Evolutionary conservation across 768 basidiomycete species (phyloP), one percentile per base, ranked within the genome.

Genomic region (Scleroderma bovista): DNA sequence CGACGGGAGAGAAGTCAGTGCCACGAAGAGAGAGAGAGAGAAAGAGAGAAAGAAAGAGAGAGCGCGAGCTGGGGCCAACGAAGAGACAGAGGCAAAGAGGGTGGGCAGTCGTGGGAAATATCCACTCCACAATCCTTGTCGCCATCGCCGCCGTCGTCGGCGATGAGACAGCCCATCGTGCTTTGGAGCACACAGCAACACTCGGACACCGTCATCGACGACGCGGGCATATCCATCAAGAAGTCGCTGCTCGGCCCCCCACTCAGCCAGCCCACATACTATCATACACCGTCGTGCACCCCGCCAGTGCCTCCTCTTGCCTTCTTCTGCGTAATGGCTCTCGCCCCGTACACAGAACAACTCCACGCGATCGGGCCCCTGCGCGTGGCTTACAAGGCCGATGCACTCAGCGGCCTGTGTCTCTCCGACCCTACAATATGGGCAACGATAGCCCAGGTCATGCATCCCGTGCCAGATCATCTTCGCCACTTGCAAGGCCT

Each of bases 381-480:
- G 39, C 70, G 74, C 26, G 58, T 80, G 45, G 59, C 48, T 31
- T 77, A 77, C 58, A 56, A 57, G 19, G 65, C 58, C 43, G 66
- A 73, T 47, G 58, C 75, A 41, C 60, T 76, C n/a, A 65, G 62
- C 23, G 69, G 72, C 9, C 65, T 79, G 39, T 65, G 77, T 24
- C 75, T 75, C 3, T 52, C 12, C 41, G 22, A 84, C 55, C 83
- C 86, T 2, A 69, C 74, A 11, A 65, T 84, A 13, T 88, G 86
- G 84, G 78, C 75, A 0, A 68, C 75, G 17, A 50, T 90, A 38
- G 69, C 76, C 5, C 88, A 87, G 58, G 57, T 86, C 81, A 81
- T 58, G 11, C 54, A 68, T 59, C 75, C 57, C 51, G 72, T 88
- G 7, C 85, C 88, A 0, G 31, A 62, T 0, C 44, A 46, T n/a